Conservation (phyloP, 805 yeast genomes). For the Tetrapisispora phaffii region DNA sequence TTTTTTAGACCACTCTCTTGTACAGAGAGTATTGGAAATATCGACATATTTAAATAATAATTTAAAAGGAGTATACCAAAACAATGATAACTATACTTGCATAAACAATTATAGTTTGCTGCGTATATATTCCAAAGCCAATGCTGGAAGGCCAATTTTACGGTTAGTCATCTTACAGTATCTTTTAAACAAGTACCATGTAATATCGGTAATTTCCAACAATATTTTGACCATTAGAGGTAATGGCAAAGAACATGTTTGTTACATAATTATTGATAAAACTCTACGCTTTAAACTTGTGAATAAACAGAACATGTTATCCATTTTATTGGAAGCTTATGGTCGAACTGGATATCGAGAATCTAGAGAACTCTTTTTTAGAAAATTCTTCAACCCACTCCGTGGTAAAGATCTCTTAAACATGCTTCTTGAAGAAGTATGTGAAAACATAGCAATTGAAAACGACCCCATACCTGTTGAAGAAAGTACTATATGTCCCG, state of each 20-base stretch:
- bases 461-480: too few species aligned
- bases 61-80: background rate
- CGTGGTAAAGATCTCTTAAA: background rate
- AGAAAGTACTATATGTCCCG: background rate
- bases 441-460: background rate
- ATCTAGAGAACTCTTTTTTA: background rate
- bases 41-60: background rate
- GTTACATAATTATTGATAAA: background rate
- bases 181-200: slow-evolving; percentile 8
- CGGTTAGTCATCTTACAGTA: slow-evolving; percentile 19
- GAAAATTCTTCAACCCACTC: background rate
- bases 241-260: background rate
- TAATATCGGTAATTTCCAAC: slow-evolving; percentile 12
- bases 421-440: background rate
- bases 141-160: slow-evolving; percentile 15
- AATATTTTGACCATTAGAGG: slow-evolving; percentile 15
- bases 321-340: background rate
- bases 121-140: slow-evolving; percentile 21
- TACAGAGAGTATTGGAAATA: slow-evolving; percentile 3
- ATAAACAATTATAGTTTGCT: slow-evolving; percentile 19
- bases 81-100: background rate
- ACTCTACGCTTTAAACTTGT: background rate
- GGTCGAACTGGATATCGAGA: too few species aligned
- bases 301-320: background rate
- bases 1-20: slow-evolving; percentile 2